Base-by-base conservation (phyloP, 129 eudicot species). In the Artemisia argyi region DNA sequence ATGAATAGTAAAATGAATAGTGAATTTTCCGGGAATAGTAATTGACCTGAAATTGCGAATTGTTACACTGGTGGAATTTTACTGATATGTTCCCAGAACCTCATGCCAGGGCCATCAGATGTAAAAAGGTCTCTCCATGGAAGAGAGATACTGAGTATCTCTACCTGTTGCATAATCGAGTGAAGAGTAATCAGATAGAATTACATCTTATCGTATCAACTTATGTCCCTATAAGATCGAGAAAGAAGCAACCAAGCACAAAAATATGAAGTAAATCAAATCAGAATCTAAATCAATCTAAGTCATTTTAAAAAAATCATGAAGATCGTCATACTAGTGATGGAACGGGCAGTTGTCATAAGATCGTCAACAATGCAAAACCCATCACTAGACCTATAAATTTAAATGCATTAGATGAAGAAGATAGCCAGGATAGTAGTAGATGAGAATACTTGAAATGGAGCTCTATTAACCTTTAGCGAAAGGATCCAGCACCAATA, bases 101-200 rank as follows among this genome's bases (percentile, higher is more conserved):
- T 84, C 76, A 84, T 74, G 65, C 89, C 90, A 64, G 55, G 79
- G 76, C 89, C 96, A 80, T 88, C 86, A 75, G 61, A 69, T 51
- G 65, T 79, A 73, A 85, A 84, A 39, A 90, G 78, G 39, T 75
- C 88, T 63, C 79, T 81, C 98, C 98, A 94, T 57, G 98, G 97
- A 80, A 94, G 92, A 68, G 89, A 73, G 55, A 88, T 92, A 69
- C 98, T 97, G 82, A 87, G 96, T 61, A 94, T 75, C 89, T 94
- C 98, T 59, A 94, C 84, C 98, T 94, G 90, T 74, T 42, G 73
- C 68, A 65, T 54, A 26, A 81, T 51, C 73, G 42, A 76, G 50
- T 71, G 58, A 35, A 65, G 26, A 42, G 63, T 49, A n/a, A n/a
- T 64, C 73, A 70, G 22, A 35, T 61, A 68, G 68, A 44, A 28